Percentiles rank a stretch among this genome's conserved stretches.
Evolutionary conservation across 805 yeast species (phyloP).

Genomic region (Maudiozyma turicensis): DNA sequence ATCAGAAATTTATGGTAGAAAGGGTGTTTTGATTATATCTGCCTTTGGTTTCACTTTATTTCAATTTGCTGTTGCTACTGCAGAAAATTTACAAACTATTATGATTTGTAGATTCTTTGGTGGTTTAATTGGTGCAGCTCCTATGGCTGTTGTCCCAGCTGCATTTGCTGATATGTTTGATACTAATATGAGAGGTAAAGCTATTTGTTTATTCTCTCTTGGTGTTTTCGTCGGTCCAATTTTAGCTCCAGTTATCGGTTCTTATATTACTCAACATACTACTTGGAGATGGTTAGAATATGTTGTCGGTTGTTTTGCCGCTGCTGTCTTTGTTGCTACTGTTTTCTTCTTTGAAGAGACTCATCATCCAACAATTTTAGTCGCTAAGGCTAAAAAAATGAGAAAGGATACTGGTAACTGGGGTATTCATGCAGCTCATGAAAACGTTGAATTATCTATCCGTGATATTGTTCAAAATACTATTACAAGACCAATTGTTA

Average conservation of each 20-base stretch:
- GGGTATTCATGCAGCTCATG: constrained; percentile 77
- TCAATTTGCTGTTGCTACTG: constrained; percentile 65
- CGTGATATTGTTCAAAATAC: constrained; percentile 55
- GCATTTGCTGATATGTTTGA: constrained; percentile 74
- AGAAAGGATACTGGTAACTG: constrained; percentile 68
- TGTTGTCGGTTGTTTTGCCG: constrained; percentile 52
- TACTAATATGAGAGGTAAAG: constrained; percentile 59
- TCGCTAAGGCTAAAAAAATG: constrained; percentile 50
- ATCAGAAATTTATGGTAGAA: constrained; percentile 71
- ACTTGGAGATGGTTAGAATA: constrained; percentile 85
- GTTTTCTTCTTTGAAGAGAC: constrained; percentile 46
- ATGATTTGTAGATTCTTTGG: constrained; percentile 71
- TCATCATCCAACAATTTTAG: constrained; percentile 60
- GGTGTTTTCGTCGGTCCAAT: constrained; percentile 74
- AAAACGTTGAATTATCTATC: constrained; percentile 46
- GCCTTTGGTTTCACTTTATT: constrained; percentile 50
- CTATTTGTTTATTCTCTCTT: constrained; percentile 63
- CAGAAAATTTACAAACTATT: constrained; percentile 68
- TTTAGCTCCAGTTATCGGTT: constrained; percentile 73
- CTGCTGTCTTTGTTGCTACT: constrained; percentile 33
- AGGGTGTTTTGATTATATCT: constrained; percentile 47
- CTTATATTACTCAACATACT: constrained; percentile 52
- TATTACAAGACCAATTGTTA: constrained; percentile 54
- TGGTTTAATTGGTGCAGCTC: constrained; percentile 77
- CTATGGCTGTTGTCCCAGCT: constrained; percentile 80